A percentile compares a stretch with the other conserved stretches of the same genome.
phyloP scores from a whole-genome alignment of 2,329 filamentous ascomycete genomes.

The Chaetomium sp. region DNA sequence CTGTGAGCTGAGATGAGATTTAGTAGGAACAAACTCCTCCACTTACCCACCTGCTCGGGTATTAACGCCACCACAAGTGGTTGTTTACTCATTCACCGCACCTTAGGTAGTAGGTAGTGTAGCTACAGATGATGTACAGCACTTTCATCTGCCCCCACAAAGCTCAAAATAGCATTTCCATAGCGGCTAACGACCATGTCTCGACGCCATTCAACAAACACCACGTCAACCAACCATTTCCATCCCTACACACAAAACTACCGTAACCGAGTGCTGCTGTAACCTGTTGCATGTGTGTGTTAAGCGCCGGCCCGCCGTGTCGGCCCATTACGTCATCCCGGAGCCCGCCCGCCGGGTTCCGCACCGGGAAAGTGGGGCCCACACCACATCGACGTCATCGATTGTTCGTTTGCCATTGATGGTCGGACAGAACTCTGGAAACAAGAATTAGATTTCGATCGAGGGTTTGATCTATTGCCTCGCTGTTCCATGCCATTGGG shows the following conservation, averaged over 20 bases:
- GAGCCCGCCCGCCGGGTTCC: neutral
- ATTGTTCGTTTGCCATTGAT: neutral
- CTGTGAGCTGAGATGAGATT: neutral
- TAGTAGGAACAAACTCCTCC: too few species aligned
- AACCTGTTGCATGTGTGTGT: neutral
- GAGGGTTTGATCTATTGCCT: neutral
- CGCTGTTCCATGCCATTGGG: neutral
- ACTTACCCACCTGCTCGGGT: neutral
- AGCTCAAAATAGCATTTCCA: neutral
- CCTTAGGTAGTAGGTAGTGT: neutral
- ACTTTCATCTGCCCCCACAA: neutral
- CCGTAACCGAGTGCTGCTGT: neutral
- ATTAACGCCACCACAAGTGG: neutral
- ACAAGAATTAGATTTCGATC: neutral
- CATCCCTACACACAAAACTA: neutral
- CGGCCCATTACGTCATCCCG: slow-evolving; percentile 13
- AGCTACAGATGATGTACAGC: neutral
- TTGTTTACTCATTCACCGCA: neutral
- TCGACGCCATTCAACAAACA: neutral
- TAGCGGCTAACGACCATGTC: neutral
- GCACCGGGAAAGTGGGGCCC: neutral
- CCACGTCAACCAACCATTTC: neutral
- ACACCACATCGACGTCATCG: slow-evolving; percentile 25
- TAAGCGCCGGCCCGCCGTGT: neutral
- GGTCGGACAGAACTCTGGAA: too few species aligned